Percentiles rank a stretch among this genome's conserved stretches.
Evolutionary conservation across 176 grass and related monocot genomes (phyloP).

Genomic region (Lolium perenne): DNA sequence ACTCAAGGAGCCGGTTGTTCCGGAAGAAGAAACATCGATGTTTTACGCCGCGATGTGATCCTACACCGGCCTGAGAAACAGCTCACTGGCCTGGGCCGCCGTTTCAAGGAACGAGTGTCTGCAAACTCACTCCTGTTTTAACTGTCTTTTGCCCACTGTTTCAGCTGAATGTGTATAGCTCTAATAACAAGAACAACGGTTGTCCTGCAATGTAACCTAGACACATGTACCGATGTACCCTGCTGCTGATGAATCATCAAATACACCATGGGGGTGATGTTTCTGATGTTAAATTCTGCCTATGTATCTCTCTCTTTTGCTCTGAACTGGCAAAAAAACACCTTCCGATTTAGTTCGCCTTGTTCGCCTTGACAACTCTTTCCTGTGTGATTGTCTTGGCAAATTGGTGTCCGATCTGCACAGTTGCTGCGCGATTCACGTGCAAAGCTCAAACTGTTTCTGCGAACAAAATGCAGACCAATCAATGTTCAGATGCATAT

Average conservation of each 20-base stretch:
- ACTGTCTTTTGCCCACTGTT: background rate
- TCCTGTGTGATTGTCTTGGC: no score
- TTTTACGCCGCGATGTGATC: conserved; percentile 49
- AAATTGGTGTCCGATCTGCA: no score
- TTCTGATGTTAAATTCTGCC: conserved; percentile 27
- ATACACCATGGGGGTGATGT: conserved; percentile 2
- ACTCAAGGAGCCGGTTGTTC: conserved; percentile 39
- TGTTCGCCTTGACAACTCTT: no score
- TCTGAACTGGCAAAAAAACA: no score
- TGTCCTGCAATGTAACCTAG: conserved; percentile 24
- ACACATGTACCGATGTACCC: conserved; percentile 16
- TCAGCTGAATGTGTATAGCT: background rate
- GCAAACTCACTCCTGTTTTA: conserved; percentile 21
- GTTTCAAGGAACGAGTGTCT: background rate
- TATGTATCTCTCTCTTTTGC: background rate
- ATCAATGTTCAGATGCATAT: no score
- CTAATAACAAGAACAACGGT: conserved; percentile 18
- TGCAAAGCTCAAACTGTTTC: no score
- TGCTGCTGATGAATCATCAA: conserved; percentile 35
- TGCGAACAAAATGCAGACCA: no score
- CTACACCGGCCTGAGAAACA: background rate
- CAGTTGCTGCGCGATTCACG: no score
- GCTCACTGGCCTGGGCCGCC: conserved; percentile 16
- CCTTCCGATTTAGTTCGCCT: no score
- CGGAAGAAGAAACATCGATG: background rate